Conservation (phyloP, 176 grass and related monocot genomes). For the sorghum (Sorghum bicolor) region DNA sequence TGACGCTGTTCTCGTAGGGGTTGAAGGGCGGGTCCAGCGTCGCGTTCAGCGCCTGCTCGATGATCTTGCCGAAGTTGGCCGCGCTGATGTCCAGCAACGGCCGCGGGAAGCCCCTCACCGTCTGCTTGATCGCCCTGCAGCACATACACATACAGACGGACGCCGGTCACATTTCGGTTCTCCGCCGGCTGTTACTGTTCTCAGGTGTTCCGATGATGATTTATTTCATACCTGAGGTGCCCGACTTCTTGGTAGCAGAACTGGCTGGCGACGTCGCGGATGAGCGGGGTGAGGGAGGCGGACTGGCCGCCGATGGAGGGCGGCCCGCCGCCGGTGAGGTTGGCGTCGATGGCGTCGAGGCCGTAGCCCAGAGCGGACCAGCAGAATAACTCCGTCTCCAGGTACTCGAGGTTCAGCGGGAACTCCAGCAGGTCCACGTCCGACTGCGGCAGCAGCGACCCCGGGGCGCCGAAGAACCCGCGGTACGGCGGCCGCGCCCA, state of each 20-base stretch:
- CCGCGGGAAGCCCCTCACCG: constrained; percentile 66
- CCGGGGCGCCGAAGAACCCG: constrained; percentile 14
- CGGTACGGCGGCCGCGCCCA: constrained; percentile 41
- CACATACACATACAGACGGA: neutral
- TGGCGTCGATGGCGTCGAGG: constrained; percentile 56
- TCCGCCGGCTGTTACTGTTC: neutral
- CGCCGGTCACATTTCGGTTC: neutral
- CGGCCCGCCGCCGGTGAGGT: constrained; percentile 65
- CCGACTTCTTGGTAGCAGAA: constrained; percentile 98
- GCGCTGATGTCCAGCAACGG: constrained; percentile 72
- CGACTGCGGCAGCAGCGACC: constrained; percentile 39
- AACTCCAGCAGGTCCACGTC: constrained; percentile 81
- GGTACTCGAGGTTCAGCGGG: constrained; percentile 82
- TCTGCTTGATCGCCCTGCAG: constrained; percentile 74
- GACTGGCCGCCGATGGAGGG: constrained; percentile 51
- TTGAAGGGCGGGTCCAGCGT: constrained; percentile 80
- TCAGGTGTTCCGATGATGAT: neutral
- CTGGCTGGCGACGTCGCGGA: constrained; percentile 59
- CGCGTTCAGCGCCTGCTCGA: constrained; percentile 56
- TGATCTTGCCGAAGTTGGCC: constrained; percentile 64
- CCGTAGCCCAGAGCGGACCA: constrained; percentile 59
- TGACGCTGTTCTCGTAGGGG: constrained; percentile 80
- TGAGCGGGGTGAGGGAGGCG: constrained; percentile 46
- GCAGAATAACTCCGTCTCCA: constrained; percentile 92
- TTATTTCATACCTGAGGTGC: constrained; percentile 62